Evolutionary conservation across 23 red algal genomes (phyloP), one percentile per base, ranked within the genome.

Genomic region (Gracilaria domingensis): DNA sequence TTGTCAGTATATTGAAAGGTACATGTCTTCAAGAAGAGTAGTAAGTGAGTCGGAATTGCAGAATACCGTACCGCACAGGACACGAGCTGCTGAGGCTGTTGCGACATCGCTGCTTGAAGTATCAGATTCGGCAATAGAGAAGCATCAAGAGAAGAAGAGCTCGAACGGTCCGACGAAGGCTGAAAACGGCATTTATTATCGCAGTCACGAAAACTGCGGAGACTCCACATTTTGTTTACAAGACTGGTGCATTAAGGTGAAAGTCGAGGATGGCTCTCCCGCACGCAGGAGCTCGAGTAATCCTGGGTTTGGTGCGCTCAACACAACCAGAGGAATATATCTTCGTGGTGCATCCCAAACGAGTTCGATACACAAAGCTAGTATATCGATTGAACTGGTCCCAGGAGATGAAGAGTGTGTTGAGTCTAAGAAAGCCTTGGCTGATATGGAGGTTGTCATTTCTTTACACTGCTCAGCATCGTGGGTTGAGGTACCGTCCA

Each of bases 401-500:
- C 25, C 57, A 14, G n/a, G 54, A 42, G 86, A 65, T 58, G 93
- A 91, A 60, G 75, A 82, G 12, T 58, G 36, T 51, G 44, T 56
- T 33, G 86, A 81, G 33, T 40, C 89, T 12, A 92, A 92, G 40
- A 83, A 48, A 61, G 89, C 89, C 24, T 39, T 84, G 6, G 64
- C 89, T 29, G 77, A 62, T 25, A 86, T 95, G 71, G 93, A 95
- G 69, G 74, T 87, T 59, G 39, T 37, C 34, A 57, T 95, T 18
- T 55, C 54, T n/a, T 59, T 95, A 33, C 35, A 57, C 35, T 80
- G 80, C 54, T 50, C 49, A 5, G 93, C 58, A 25, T 53, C 71
- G 18, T 95, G 93, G 93, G 79, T 95, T 18, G 70, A 83, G 38
- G 83, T 88, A 29, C 93, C 93, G 8, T 28, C 66, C 1, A 56